Percentiles rank a stretch among this genome's conserved stretches.
phyloP scores from a whole-genome alignment of 805 yeast genomes.

The Spathaspora passalidarum region DNA sequence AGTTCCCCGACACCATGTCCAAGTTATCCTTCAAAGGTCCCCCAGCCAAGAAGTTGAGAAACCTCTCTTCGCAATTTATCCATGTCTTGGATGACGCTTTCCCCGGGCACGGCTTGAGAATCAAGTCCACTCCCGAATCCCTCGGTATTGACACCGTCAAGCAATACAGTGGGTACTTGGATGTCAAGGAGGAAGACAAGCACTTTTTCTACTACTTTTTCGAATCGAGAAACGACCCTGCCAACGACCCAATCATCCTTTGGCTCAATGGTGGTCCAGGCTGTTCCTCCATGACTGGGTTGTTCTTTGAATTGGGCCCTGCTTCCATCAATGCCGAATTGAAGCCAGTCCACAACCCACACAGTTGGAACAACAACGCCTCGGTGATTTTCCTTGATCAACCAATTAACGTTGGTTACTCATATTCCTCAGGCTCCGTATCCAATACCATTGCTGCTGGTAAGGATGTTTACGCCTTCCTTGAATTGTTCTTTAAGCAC shows the following conservation, averaged over 20 bases:
- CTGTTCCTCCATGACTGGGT: slow-evolving; percentile 33
- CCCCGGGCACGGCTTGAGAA: slow-evolving; percentile 56
- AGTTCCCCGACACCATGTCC: slow-evolving; percentile 55
- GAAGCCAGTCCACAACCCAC: slow-evolving; percentile 28
- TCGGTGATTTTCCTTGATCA: slow-evolving; percentile 41
- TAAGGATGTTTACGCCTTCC: slow-evolving; percentile 33
- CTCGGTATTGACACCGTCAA: slow-evolving; percentile 80
- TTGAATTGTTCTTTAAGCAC: slow-evolving; percentile 35
- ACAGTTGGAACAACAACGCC: slow-evolving; percentile 33
- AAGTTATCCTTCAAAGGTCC: slow-evolving; percentile 47
- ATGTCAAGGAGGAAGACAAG: slow-evolving; percentile 69
- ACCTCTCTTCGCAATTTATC: slow-evolving; percentile 31
- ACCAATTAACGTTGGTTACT: slow-evolving; percentile 33
- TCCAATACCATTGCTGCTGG: slow-evolving; percentile 32
- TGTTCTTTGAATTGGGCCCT: slow-evolving; percentile 35
- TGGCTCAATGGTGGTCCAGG: slow-evolving; percentile 40
- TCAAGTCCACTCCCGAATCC: slow-evolving; percentile 54
- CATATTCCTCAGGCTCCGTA: slow-evolving; percentile 30
- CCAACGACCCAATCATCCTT: slow-evolving; percentile 31
- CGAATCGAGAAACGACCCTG: slow-evolving; percentile 43
- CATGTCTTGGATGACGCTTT: slow-evolving; percentile 36
- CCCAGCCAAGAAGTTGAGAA: slow-evolving; percentile 49
- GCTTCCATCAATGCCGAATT: slow-evolving; percentile 24
- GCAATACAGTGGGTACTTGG: slow-evolving; percentile 85
- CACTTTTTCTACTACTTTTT: slow-evolving; percentile 46